Conservation (phyloP, 1,284 basidiomycete genomes). For the Naganishia cerealis region DNA sequence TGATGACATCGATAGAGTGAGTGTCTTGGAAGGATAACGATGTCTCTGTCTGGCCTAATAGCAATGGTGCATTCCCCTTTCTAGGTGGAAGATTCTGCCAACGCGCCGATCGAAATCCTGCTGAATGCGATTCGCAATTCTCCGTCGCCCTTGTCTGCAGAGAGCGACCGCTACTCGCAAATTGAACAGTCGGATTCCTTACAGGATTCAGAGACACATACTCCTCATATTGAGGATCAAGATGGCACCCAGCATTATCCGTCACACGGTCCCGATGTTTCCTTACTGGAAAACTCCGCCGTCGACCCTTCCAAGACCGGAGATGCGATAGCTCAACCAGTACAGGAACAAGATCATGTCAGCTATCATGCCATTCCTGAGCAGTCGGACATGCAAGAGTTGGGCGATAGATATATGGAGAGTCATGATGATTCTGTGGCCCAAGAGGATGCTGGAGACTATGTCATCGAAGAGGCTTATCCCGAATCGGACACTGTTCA, state of each 20-base stretch:
- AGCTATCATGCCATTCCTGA: constrained; percentile 18
- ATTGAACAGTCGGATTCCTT: neutral
- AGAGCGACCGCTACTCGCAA: constrained; percentile 12
- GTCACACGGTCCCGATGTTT: neutral
- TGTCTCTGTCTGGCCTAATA: neutral
- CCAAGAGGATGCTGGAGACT: constrained; percentile 11
- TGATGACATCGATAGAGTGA: constrained; percentile 12
- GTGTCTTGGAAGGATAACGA: neutral
- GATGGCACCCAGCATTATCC: neutral
- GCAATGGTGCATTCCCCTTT: neutral
- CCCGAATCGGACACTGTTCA: neutral
- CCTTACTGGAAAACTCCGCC: neutral
- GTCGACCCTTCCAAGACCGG: neutral
- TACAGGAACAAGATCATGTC: constrained; percentile 6
- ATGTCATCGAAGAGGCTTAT: constrained; percentile 22
- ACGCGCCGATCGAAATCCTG: constrained; percentile 29
- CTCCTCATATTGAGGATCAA: neutral
- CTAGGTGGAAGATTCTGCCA: constrained; percentile 16
- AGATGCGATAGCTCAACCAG: neutral
- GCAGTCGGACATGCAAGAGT: constrained; percentile 21
- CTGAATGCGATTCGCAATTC: constrained; percentile 28
- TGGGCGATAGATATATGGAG: constrained; percentile 9
- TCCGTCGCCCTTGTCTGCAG: constrained; percentile 12
- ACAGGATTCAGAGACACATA: neutral
- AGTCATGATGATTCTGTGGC: neutral